A percentile compares a stretch with the other conserved stretches of the same genome.
These are phyloP conservation scores for Hippophae gyantsensis DNA, from an alignment of 306 rosid genomes.

Conservation along the genomic window DNA sequence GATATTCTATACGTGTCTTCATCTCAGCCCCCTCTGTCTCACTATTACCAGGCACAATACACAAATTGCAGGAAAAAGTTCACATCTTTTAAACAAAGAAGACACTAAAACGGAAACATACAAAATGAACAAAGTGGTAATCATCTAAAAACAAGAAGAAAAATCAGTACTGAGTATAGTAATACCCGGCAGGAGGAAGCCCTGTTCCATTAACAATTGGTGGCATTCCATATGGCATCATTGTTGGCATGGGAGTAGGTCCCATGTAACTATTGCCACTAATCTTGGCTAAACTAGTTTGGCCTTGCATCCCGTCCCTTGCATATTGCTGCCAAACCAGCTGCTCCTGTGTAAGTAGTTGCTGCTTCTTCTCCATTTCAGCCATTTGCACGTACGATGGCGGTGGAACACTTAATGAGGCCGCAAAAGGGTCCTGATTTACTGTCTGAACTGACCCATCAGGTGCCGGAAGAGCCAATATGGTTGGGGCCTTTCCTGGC, in stretches of 20 bases:
- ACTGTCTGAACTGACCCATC: slow-evolving; percentile 79
- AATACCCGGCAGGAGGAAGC: slow-evolving; percentile 54
- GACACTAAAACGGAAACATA: slow-evolving; percentile 23
- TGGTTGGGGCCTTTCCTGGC: slow-evolving; percentile 54
- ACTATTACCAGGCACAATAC: slow-evolving; percentile 29
- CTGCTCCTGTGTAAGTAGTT: slow-evolving; percentile 72
- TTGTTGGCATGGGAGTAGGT: slow-evolving; percentile 39
- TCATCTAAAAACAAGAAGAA: slow-evolving; percentile 26
- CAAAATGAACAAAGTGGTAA: slow-evolving; percentile 25
- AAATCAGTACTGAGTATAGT: slow-evolving; percentile 61
- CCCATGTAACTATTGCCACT: slow-evolving; percentile 46
- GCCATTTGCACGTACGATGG: slow-evolving; percentile 97
- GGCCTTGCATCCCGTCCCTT: slow-evolving; percentile 93
- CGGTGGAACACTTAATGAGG: slow-evolving; percentile 70
- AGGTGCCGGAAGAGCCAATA: slow-evolving; percentile 96
- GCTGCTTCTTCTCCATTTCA: slow-evolving; percentile 94
- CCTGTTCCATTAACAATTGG: slow-evolving; percentile 69
- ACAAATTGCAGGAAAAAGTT: slow-evolving; percentile 37
- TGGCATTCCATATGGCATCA: slow-evolving; percentile 78
- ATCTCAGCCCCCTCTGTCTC: slow-evolving; percentile 34
- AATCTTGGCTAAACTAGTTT: slow-evolving; percentile 64
- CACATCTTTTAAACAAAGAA: slow-evolving; percentile 22
- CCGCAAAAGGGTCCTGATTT: slow-evolving; percentile 91
- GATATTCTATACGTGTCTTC: slow-evolving; percentile 24
- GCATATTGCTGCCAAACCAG: slow-evolving; percentile 80